Evolutionary conservation across 345 rosid genomes (phyloP), one percentile per base, ranked within the genome.

Genomic region (Corymbia maculata): DNA sequence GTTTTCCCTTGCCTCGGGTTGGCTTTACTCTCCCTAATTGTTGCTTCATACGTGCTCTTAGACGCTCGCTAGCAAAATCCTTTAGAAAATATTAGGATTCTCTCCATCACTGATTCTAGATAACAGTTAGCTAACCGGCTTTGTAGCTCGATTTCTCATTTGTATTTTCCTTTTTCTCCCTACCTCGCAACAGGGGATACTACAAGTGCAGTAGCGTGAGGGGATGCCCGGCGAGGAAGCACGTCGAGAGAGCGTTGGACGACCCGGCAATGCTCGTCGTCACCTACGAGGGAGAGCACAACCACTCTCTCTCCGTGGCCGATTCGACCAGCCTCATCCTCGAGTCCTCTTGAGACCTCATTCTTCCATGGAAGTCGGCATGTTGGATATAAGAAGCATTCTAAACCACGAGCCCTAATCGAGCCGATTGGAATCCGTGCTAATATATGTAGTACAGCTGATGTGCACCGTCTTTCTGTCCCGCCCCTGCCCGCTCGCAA

Each of bases 141-240:
- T 1, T 4, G 42, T 42, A 24, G 68, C 32, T 50, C 30, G 17
- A 12, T 21, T 21, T 8, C 85, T 14, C 21, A 52, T 80, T 22
- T 11, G 22, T n/a, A 30, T 7, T 36, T 79, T 80, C 50, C 15
- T 9, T 17, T 22, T 88, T 7, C 16, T 10, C 52, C 4, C 42
- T 64, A 12, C 4, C 44, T 21, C 28, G 8, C 59, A 89, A 85
- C 95, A 98, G 99, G 93, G 99, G 98, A 66, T 98, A 98, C 89
- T 98, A 98, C 91, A 98, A 97, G 96, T 98, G 99, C 86, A 98
- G 99, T 79, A 96, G 97, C 11, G 91, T 96, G 52, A 92, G 99
- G 91, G 99, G 99, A 50, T 98, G 99, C 85, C 99, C 99, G 7
- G 99, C 99, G 4, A 95, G 99, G 90, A 98, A 98, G 86, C 99